A percentile compares a stretch with the other conserved stretches of the same genome.
These are phyloP conservation scores for Arthromyces matolae DNA, from an alignment of 768 basidiomycete genomes.

Conservation along the genomic window DNA sequence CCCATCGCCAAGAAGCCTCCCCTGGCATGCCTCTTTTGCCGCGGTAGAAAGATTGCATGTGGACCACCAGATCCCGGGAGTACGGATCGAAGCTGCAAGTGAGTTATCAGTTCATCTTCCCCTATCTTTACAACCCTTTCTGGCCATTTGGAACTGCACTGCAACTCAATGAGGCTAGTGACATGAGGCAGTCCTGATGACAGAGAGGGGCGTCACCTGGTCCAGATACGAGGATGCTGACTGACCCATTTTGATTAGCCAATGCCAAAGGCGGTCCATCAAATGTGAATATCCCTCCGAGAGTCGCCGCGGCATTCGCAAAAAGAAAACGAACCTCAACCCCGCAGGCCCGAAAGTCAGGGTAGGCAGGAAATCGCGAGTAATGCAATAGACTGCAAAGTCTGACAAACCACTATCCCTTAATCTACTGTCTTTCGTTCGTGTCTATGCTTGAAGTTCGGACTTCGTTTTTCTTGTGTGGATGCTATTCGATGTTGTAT, in stretches of 20 bases:
- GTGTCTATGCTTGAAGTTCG: background rate
- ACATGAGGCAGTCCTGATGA: conserved; percentile 10
- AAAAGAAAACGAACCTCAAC: conserved; percentile 34
- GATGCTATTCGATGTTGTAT: background rate
- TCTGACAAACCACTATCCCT: background rate
- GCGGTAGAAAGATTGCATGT: conserved; percentile 67
- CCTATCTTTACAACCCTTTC: conserved; percentile 6
- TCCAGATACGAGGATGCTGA: conserved; percentile 2
- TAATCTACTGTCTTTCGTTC: background rate
- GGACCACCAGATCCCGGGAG: conserved; percentile 54
- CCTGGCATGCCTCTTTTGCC: conserved; percentile 62
- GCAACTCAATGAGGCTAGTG: conserved; percentile 10
- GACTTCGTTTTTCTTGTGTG: too few relatives aligned
- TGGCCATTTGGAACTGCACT: conserved; percentile 2
- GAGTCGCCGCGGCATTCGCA: conserved; percentile 67
- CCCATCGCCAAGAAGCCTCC: conserved; percentile 51
- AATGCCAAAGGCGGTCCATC: conserved; percentile 67
- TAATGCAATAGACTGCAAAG: conserved; percentile 1
- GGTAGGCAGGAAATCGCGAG: conserved; percentile 15
- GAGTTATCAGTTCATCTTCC: conserved; percentile 27
- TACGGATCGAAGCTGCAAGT: conserved; percentile 63
- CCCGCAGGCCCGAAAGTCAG: conserved; percentile 21
- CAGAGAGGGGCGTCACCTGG: conserved; percentile 7
- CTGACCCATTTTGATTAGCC: conserved; percentile 39
- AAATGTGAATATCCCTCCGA: conserved; percentile 69